Evolutionary conservation across 805 yeast species (phyloP).

Genomic region (Yamadazyma sp.): DNA sequence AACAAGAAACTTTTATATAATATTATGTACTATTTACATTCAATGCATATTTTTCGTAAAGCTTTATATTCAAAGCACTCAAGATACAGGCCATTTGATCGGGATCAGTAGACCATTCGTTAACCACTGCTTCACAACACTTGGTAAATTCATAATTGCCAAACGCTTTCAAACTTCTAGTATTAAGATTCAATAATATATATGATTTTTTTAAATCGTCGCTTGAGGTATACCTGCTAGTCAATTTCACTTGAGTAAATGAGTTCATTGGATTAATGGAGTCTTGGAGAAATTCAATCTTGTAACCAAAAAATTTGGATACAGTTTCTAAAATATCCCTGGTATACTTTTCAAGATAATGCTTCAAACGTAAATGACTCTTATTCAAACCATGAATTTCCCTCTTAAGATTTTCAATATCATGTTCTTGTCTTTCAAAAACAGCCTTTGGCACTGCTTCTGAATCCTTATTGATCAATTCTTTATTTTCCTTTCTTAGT

Average conservation of each 20-base stretch:
- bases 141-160: conserved; percentile 37
- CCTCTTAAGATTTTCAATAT: conserved; percentile 44
- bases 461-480: conserved; percentile 31
- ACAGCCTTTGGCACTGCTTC: conserved; percentile 52
- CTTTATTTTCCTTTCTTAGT: conserved; percentile 55
- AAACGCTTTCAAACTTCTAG: conserved; percentile 53
- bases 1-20: conserved; percentile 1
- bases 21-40: conserved; percentile 2
- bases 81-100: conserved; percentile 75
- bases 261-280: conserved; percentile 41
- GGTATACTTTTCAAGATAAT: conserved; percentile 64
- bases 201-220: conserved; percentile 35
- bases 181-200: conserved; percentile 54
- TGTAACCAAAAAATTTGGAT: conserved; percentile 67
- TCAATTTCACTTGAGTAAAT: conserved; percentile 54
- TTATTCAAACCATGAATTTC: conserved; percentile 51
- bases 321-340: conserved; percentile 67
- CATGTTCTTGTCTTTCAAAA: conserved; percentile 59
- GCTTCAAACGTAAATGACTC: conserved; percentile 49
- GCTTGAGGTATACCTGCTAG: conserved; percentile 38
- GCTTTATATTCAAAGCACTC: conserved; percentile 66
- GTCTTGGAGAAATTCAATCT: conserved; percentile 58
- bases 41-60: conserved; percentile 45
- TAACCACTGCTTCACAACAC: conserved; percentile 48
- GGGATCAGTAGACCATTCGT: conserved; percentile 65